Evolutionary conservation across 2,329 filamentous ascomycete species (phyloP).

Genomic region (Ilyonectria robusta): DNA sequence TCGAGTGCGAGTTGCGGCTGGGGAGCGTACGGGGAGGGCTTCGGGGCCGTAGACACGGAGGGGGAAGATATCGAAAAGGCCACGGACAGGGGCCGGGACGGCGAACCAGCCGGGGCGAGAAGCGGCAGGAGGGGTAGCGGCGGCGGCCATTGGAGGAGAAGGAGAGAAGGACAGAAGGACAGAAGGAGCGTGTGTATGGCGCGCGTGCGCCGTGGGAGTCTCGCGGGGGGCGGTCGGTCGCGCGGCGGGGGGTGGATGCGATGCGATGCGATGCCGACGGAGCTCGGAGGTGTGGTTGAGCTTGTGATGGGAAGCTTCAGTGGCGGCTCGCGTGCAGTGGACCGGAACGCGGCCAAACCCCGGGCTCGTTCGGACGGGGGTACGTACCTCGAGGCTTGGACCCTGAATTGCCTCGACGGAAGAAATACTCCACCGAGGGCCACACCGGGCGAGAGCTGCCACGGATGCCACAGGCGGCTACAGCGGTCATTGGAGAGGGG

Average conservation of each 20-base stretch:
- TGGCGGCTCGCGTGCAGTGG: neutral
- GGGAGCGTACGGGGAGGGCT: slow-evolving; percentile 76
- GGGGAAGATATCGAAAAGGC: slow-evolving; percentile 88
- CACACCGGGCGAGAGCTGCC: neutral
- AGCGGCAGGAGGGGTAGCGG: slow-evolving; percentile 18
- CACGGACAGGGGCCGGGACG: slow-evolving; percentile 82
- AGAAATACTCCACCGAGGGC: neutral
- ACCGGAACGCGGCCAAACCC: slow-evolving; percentile 5
- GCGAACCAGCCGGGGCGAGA: slow-evolving; percentile 60
- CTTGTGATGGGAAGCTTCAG: slow-evolving; percentile 4
- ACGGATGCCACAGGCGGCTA: no score
- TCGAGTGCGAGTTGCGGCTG: slow-evolving; percentile 55
- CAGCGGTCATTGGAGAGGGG: neutral
- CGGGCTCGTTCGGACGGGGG: neutral
- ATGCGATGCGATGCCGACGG: slow-evolving; percentile 1
- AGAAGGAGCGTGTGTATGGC: neutral
- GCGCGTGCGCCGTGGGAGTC: neutral
- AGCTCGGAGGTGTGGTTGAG: slow-evolving; percentile 5
- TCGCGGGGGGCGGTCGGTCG: neutral
- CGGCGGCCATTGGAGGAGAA: slow-evolving; percentile 36
- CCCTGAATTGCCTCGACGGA: neutral
- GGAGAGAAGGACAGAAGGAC: neutral
- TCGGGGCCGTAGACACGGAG: slow-evolving; percentile 82
- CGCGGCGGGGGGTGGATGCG: neutral
- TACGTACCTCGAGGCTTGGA: neutral